Percentiles rank a stretch among this genome's conserved stretches.
phyloP scores from a whole-genome alignment of 495 filamentous ascomycete species.

The Echria macrotheca region DNA sequence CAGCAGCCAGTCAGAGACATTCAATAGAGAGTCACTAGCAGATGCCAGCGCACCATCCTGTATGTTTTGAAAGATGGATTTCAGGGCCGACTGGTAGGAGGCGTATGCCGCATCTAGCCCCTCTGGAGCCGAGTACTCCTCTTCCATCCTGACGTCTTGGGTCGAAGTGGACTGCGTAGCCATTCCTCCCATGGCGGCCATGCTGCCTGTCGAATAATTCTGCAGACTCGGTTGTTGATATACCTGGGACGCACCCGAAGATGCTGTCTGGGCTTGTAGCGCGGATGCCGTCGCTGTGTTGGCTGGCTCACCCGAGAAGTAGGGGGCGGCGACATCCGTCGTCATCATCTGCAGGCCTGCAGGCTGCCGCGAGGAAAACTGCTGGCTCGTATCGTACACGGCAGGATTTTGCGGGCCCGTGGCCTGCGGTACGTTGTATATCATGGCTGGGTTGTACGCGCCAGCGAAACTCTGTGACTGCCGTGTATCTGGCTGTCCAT shows the following conservation, averaged over 20 bases:
- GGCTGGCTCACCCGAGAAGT: slow-evolving; percentile 70
- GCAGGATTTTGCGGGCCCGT: slow-evolving; percentile 50
- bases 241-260: slow-evolving; percentile 38
- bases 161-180: slow-evolving; percentile 32
- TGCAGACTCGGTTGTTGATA: slow-evolving; percentile 48
- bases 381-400: slow-evolving; percentile 73
- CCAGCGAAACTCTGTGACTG: slow-evolving; percentile 42
- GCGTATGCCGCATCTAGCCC: slow-evolving; percentile 61
- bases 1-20: slow-evolving; percentile 81
- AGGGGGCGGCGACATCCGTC: slow-evolving; percentile 61
- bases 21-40: slow-evolving; percentile 65
- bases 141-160: slow-evolving; percentile 40
- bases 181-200: slow-evolving; percentile 38
- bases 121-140: slow-evolving; percentile 29
- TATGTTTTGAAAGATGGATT: slow-evolving; percentile 69
- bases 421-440: slow-evolving; percentile 75
- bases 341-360: slow-evolving; percentile 76
- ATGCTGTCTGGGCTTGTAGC: slow-evolving; percentile 33
- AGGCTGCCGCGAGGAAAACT: slow-evolving; percentile 73
- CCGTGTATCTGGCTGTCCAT: slow-evolving; percentile 45
- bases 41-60: slow-evolving; percentile 66
- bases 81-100: slow-evolving; percentile 67
- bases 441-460: slow-evolving; percentile 56
- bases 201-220: slow-evolving; percentile 36
- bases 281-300: slow-evolving; percentile 52